Evolutionary conservation across 371 early-diverging fungal genomes (phyloP).

Genomic region (Synchytrium microbalum): DNA sequence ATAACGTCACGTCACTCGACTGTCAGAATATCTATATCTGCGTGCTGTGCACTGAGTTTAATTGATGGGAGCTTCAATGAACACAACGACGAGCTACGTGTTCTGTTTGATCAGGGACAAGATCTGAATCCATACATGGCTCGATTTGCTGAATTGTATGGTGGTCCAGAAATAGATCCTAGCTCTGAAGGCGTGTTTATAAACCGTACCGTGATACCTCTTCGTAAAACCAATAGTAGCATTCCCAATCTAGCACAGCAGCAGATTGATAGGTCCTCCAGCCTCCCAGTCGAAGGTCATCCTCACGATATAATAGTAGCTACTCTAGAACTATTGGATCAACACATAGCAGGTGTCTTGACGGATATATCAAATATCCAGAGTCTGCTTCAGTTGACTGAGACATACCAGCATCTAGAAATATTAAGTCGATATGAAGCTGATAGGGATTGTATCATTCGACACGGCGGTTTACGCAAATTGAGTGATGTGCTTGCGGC

Average conservation of each 20-base stretch:
- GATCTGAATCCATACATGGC: not conserved
- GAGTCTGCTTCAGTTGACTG: not conserved
- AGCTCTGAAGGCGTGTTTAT: not conserved
- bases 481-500: not conserved
- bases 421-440: slow-evolving; percentile 23
- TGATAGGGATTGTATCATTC: slow-evolving; percentile 24
- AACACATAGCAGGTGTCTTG: not conserved
- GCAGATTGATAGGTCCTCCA: not conserved
- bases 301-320: not conserved
- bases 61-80: not conserved
- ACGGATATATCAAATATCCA: not conserved
- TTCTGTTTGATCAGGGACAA: not conserved
- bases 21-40: not conserved
- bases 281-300: not conserved
- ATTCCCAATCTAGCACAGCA: not conserved
- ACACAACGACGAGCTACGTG: not conserved
- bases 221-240: not conserved
- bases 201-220: not conserved
- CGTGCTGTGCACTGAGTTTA: not conserved
- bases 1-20: not conserved
- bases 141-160: not conserved
- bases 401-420: slow-evolving; percentile 16
- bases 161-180: not conserved
- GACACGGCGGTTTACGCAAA: slow-evolving; percentile 16
- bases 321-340: not conserved